Conservation (phyloP, 1,284 basidiomycete species). For the Cryptococcus sp. region DNA sequence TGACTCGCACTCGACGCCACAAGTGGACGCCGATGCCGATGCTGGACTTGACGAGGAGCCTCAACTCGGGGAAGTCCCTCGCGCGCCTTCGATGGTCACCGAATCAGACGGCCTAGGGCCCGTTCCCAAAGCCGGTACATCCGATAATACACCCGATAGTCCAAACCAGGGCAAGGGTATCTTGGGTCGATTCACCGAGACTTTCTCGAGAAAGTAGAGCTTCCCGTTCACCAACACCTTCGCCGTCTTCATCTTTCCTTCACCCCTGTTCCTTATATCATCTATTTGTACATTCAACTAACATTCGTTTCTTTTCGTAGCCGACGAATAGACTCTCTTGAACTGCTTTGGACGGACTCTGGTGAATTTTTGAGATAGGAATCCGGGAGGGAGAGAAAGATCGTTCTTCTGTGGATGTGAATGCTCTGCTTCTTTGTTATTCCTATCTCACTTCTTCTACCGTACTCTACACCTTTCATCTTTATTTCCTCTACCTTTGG, state of each 20-base stretch:
- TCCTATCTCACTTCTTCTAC: too few species aligned
- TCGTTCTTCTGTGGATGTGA: too few species aligned
- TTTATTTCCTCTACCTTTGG: neutral
- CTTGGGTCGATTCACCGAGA: constrained; percentile 26
- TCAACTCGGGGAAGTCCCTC: constrained; percentile 17
- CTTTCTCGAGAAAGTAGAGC: constrained; percentile 7
- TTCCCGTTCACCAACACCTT: neutral
- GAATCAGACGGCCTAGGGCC: constrained; percentile 6
- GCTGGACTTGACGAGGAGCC: neutral
- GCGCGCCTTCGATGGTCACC: constrained; percentile 12
- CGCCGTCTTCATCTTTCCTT: neutral
- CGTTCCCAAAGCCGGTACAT: constrained; percentile 16
- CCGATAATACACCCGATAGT: constrained; percentile 7
- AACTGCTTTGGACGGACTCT: too few species aligned
- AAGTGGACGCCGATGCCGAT: too few species aligned
- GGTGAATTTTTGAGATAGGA: too few species aligned
- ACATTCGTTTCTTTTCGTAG: constrained; percentile 1
- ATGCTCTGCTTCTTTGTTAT: too few species aligned
- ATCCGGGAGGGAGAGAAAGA: too few species aligned
- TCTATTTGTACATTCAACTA: too few species aligned
- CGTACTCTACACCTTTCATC: neutral
- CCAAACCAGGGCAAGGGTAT: constrained; percentile 12
- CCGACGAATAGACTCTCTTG: constrained; percentile 6
- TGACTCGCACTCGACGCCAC: neutral
- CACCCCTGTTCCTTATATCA: too few species aligned